These are phyloP conservation scores for Melanogaster broomeanus DNA, from an alignment of 768 basidiomycete genomes.

Conservation along the genomic window DNA sequence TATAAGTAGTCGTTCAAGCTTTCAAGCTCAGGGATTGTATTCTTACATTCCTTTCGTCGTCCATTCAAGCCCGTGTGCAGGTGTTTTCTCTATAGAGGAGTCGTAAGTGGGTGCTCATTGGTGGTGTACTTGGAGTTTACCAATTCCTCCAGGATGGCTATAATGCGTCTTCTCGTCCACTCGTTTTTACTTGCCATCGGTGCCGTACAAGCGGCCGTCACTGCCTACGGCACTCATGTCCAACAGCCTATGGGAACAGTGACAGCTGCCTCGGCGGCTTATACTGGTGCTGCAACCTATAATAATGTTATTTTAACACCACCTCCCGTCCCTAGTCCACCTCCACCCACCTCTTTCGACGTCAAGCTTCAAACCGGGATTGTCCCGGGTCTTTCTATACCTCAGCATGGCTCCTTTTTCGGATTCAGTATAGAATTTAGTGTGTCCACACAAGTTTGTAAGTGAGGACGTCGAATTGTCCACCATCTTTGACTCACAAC, in stretches of 20 bases:
- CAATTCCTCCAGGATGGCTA: not conserved
- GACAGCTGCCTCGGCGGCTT: slow-evolving; percentile 40
- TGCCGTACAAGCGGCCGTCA: slow-evolving; percentile 15
- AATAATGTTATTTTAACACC: slow-evolving; percentile 51
- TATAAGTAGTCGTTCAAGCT: slow-evolving; percentile 6
- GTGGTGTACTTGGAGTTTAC: too few species aligned
- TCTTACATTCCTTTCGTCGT: not conserved
- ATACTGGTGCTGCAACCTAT: slow-evolving; percentile 52
- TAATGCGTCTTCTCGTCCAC: slow-evolving; percentile 26
- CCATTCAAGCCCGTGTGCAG: not conserved
- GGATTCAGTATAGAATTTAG: slow-evolving; percentile 81
- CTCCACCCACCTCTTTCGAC: slow-evolving; percentile 44
- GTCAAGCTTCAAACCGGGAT: slow-evolving; percentile 39
- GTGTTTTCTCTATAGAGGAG: slow-evolving; percentile 11
- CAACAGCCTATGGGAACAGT: slow-evolving; percentile 28
- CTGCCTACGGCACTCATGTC: slow-evolving; percentile 24
- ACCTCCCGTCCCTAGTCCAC: slow-evolving; percentile 49
- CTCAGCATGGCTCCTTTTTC: slow-evolving; percentile 57
- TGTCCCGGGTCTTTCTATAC: slow-evolving; percentile 40
- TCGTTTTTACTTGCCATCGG: slow-evolving; percentile 19
- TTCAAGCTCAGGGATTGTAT: not conserved
- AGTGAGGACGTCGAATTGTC: slow-evolving; percentile 27
- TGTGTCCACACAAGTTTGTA: slow-evolving; percentile 64
- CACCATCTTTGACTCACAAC: not conserved
- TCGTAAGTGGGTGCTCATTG: slow-evolving; percentile 9